Percentiles rank a stretch among this genome's conserved stretches.
Evolutionary conservation across 1,139 yeast genomes (phyloP).

Genomic region (Blastobotrys malaysiensis): DNA sequence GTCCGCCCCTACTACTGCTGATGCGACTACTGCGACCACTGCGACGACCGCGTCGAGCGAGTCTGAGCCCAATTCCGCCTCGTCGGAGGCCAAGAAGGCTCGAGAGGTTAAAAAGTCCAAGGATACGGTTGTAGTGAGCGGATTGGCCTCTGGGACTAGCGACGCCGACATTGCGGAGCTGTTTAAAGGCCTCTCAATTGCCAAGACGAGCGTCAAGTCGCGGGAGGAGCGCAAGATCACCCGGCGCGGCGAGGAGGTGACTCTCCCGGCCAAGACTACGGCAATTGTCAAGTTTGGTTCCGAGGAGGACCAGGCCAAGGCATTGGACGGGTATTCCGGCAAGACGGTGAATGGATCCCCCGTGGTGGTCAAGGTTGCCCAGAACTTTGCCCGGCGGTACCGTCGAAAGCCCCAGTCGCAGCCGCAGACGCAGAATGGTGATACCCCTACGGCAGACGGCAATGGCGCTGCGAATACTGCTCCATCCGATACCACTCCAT

Average conservation of each 20-base stretch:
- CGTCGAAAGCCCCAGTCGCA: background rate
- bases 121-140: constrained; percentile 50
- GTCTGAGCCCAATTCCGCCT: constrained; percentile 2
- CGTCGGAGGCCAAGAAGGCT: constrained; percentile 15
- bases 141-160: constrained; percentile 37
- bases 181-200: constrained; percentile 23
- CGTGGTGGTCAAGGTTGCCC: constrained; percentile 13
- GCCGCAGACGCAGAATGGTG: background rate
- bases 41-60: background rate
- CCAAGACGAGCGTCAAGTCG: constrained; percentile 18
- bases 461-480: no score
- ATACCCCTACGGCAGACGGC: background rate
- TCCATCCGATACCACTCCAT: background rate
- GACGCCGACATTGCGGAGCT: constrained; percentile 28
- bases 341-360: constrained; percentile 27
- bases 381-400: background rate
- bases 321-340: constrained; percentile 41
- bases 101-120: constrained; percentile 32
- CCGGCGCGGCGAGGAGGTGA: constrained; percentile 17
- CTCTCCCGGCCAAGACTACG: constrained; percentile 36
- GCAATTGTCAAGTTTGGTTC: constrained; percentile 52
- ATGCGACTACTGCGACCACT: background rate
- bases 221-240: constrained; percentile 14
- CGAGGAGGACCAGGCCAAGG: constrained; percentile 40
- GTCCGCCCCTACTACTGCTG: constrained; percentile 1